Evolutionary conservation across 179 eudicot species (phyloP).

Genomic region (Nepenthes alata): DNA sequence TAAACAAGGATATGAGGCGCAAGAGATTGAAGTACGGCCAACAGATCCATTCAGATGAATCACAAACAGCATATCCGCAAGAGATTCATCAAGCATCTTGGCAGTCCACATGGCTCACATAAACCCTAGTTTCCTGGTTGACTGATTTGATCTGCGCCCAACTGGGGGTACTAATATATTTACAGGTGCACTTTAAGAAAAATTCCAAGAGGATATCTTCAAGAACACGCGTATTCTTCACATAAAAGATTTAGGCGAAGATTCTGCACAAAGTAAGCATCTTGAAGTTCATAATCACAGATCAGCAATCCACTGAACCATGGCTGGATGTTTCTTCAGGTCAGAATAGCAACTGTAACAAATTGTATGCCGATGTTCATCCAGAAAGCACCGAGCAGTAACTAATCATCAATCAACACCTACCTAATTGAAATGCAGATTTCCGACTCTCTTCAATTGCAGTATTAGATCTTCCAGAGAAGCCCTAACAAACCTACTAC

Average conservation of each 20-base stretch:
- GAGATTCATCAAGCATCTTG: neutral
- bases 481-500: neutral
- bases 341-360: too few relatives aligned
- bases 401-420: too few relatives aligned
- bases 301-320: neutral
- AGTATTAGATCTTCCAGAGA: neutral
- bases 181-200: neutral
- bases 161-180: neutral
- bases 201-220: neutral
- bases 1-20: neutral
- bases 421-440: constrained; percentile 6
- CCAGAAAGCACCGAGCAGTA: too few relatives aligned
- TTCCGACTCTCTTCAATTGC: neutral
- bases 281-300: neutral
- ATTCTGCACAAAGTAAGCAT: neutral
- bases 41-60: constrained; percentile 10
- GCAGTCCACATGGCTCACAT: neutral
- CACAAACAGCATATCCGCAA: neutral
- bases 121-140: neutral
- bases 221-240: neutral
- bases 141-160: neutral
- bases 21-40: constrained; percentile 2
- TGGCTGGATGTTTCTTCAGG: neutral
- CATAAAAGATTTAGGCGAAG: neutral
- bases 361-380: too few relatives aligned